phyloP scores from a whole-genome alignment of 2,329 filamentous ascomycete species.

The Harringtonia lauricola region DNA sequence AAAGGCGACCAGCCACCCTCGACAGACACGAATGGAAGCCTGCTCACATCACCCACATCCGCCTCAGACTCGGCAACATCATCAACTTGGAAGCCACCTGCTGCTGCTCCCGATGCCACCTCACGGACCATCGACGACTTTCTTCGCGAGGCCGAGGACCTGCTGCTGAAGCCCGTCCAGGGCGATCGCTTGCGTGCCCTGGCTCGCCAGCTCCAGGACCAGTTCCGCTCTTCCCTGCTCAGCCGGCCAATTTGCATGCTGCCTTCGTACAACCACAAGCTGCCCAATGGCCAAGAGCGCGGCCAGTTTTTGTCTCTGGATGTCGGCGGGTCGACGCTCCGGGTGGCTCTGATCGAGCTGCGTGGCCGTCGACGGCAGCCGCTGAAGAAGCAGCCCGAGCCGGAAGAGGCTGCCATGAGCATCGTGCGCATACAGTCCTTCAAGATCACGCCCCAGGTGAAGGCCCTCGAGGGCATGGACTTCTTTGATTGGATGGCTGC shows the following conservation, averaged over 20 bases:
- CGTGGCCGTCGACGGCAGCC: slow-evolving; percentile 28
- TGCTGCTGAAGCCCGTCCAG: slow-evolving; percentile 36
- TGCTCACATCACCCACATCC: too few species aligned
- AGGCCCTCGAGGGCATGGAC: slow-evolving; percentile 42
- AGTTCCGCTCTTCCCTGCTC: slow-evolving; percentile 42
- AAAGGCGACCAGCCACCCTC: too few species aligned
- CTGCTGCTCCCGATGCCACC: too few species aligned
- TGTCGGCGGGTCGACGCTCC: slow-evolving; percentile 58
- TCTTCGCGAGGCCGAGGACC: slow-evolving; percentile 41
- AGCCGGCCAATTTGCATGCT: slow-evolving; percentile 49
- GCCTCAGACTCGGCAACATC: too few species aligned
- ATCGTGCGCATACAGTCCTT: slow-evolving; percentile 46
- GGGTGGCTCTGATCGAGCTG: slow-evolving; percentile 53
- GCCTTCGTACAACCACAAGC: slow-evolving; percentile 53
- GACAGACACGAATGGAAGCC: too few species aligned
- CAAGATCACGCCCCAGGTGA: slow-evolving; percentile 44
- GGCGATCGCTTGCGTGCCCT: slow-evolving; percentile 33
- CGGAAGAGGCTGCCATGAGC: slow-evolving; percentile 12
- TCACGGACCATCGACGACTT: slow-evolving; percentile 35
- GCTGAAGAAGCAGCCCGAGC: slow-evolving; percentile 16
- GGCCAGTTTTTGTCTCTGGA: slow-evolving; percentile 54
- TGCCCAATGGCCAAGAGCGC: slow-evolving; percentile 47
- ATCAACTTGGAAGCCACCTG: too few species aligned
- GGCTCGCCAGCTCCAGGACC: slow-evolving; percentile 37
- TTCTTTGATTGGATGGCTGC: slow-evolving; percentile 62